Base-by-base conservation (phyloP, 371 early-diverging fungal species). In the Mucor racemosus region DNA sequence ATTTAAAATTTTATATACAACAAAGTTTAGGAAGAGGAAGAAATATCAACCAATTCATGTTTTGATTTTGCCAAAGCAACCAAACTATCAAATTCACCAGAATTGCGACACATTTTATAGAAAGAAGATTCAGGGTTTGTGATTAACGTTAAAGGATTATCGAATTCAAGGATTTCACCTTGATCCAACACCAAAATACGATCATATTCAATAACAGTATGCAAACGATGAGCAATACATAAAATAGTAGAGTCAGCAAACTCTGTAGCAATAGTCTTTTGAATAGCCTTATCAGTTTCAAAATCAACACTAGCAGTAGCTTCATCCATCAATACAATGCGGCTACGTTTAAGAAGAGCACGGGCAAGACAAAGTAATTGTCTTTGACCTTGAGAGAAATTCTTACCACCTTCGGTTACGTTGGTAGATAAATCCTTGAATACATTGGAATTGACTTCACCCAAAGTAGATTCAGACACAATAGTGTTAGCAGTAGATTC, bases 331-430 rank as follows among this genome's bases (percentile, higher is more conserved):
- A 86, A 40, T 19, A 91, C 69, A 36, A 92, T 78, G 38, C 75
- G 77, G 11, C 72, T 68, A 9, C 74, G 62, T 36, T 75, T 78
- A 15, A 95, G 69, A 58, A 95, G 71, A 9, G 95, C 94, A 56
- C 95, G 86, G 4, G 92, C 91, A 44, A 96, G 76, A 31, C 92
- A 88, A 42, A 97, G 75, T 60, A 95, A 74, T 75, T 96, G 96
- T 31, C 90, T 82, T 71, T 96, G 92, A 9, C 96, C 96, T 41
- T 93, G 90, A n/a, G 88, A 89, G 57, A 93, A 88, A 63, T 90
- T 92, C 35, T 86, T 84, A 55, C 95, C 95, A 13, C 87, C 86
- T 67, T 88, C 88, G 31, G 75, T 82, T 6, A 89, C 88, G 8
- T 31, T 46, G 11, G 79, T 72, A 3, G 53, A 35, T 10, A 81